Evolutionary conservation across 495 filamentous ascomycete genomes (phyloP), one percentile per base, ranked within the genome.

Genomic region (Penicillium herquei): DNA sequence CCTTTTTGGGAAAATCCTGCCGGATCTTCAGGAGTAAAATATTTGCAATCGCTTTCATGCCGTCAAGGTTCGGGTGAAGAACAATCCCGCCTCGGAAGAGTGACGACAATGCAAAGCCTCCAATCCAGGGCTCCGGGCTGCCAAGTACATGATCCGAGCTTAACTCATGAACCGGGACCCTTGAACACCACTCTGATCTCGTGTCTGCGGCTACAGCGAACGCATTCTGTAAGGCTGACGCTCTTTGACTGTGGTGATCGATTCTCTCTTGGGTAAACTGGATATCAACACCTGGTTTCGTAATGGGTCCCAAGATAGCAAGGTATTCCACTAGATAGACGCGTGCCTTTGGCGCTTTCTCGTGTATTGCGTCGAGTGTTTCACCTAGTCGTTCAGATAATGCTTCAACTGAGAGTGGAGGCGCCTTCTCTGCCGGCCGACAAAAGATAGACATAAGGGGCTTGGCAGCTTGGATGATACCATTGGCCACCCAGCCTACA

Each of bases 311-410:
- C 8, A 78, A 60, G 13, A 79, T 52, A 17, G 75, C 66, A 43
- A 77, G 62, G 51, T 79, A 79, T 61, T 79, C 73, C 11, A 79
- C 71, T 31, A 79, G 63, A 14, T 65, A 67, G 17, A 79, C 59
- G 5, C 51, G 58, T 16, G 74, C 69, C 3, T 52, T 34, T 13
- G 74, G 76, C 1, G 75, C 71, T 33, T 45, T 63, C 40, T 49
- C 56, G 49, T 75, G 73, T 48, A 78, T 63, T n/a, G 47, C 51
- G 44, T 78, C 72, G 3, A 78, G 60, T 16, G 73, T 66, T 13
- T 50, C 62, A 9, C 59, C 67, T 45, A 76, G 68, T 30, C 72
- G 55, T 3, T 55, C 49, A 0, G 60, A 58, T 3, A 77, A 61
- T 17, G 59, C 56, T 7, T 65, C 63, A 7, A 59, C 57, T 8